Evolutionary conservation across 2,329 filamentous ascomycete species (phyloP).

Genomic region (Tolypocladium amazonense): DNA sequence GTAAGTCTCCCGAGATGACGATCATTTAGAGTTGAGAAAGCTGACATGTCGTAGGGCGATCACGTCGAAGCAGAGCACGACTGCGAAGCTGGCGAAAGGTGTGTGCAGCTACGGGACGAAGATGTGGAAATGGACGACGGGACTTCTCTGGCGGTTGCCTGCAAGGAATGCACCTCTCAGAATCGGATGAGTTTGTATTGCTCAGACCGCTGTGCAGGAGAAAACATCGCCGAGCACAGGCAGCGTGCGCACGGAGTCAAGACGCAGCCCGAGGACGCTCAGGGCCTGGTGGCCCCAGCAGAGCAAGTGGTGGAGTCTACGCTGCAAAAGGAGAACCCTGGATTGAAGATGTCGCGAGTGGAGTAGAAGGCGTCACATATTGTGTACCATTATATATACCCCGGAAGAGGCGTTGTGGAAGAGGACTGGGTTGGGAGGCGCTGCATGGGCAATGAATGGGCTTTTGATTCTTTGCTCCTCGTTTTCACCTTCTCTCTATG

Average conservation of each 20-base stretch:
- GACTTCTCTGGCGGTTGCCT: conserved; percentile 21
- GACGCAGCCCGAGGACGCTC: conserved; percentile 9
- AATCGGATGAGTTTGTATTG: conserved; percentile 30
- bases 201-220: conserved; percentile 28
- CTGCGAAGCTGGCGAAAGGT: conserved; percentile 29
- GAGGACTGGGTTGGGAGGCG: neutral
- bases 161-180: conserved; percentile 28
- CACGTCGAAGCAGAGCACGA: conserved; percentile 28
- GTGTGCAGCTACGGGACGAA: conserved; percentile 26
- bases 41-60: conserved; percentile 22
- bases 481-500: neutral
- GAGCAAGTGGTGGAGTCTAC: conserved; percentile 14
- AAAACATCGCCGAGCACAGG: conserved; percentile 29
- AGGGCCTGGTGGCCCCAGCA: neutral
- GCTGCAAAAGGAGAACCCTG: conserved; percentile 20
- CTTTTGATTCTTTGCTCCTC: neutral
- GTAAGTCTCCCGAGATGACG: conserved; percentile 20
- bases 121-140: conserved; percentile 27
- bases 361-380: neutral
- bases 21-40: neutral
- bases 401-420: neutral
- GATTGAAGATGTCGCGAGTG: conserved; percentile 16
- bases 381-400: neutral
- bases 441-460: neutral
- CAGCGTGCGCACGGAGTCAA: conserved; percentile 19